phyloP scores from a whole-genome alignment of 345 rosid species.

The Corymbia maculata region DNA sequence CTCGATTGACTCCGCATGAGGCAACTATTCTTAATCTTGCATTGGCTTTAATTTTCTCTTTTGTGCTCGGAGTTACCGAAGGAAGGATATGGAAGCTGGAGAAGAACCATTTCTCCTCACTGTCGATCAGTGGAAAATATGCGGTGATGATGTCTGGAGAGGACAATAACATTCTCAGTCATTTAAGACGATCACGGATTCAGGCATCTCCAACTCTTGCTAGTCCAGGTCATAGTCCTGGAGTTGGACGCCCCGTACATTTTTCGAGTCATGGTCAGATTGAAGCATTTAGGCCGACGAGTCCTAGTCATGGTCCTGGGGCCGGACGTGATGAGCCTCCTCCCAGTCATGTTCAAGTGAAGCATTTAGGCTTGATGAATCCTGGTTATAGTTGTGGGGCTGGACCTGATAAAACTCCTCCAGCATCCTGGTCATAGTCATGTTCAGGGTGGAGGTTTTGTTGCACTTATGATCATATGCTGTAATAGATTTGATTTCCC shows the following conservation, averaged over 20 bases:
- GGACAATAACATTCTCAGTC: background rate
- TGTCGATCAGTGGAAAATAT: background rate
- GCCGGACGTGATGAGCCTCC: background rate
- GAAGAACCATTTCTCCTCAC: background rate
- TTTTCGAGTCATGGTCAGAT: background rate
- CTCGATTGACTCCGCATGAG: background rate
- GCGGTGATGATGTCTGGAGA: background rate
- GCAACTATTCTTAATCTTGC: background rate
- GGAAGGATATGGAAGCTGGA: background rate
- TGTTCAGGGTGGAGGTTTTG: background rate
- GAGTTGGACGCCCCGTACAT: background rate
- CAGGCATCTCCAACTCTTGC: background rate
- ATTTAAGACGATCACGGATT: background rate
- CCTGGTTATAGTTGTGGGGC: background rate
- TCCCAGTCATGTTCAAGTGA: background rate
- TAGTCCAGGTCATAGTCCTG: background rate
- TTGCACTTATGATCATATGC: background rate
- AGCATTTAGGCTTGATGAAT: background rate
- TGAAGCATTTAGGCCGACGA: background rate
- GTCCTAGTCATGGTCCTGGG: background rate
- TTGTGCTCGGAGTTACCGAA: background rate
- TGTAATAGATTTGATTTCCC: background rate
- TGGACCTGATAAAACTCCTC: background rate
- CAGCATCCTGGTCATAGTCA: background rate
- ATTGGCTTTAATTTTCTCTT: background rate